Conservation (phyloP, 139 green algal species). For the Pycnococcus provasolii region DNA sequence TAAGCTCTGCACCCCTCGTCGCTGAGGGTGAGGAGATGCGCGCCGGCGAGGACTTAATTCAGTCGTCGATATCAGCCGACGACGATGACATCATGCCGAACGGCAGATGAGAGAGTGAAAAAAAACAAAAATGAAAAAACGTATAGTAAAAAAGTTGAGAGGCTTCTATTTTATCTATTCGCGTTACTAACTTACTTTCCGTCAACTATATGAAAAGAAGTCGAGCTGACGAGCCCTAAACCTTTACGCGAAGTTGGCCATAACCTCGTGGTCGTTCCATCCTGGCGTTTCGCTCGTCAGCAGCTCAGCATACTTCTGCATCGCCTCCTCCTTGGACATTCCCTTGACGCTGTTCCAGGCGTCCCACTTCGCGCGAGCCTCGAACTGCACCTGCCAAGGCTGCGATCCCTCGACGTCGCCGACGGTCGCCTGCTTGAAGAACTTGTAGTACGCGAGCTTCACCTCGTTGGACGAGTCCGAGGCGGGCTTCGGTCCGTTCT, state of each 20-base stretch:
- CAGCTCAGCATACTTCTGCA: constrained; percentile 58
- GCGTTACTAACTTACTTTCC: too few species aligned
- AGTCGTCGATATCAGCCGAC: too few species aligned
- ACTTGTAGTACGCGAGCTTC: constrained; percentile 51
- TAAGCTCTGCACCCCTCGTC: too few species aligned
- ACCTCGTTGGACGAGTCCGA: constrained; percentile 35
- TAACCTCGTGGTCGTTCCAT: constrained; percentile 45
- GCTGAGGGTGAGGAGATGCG: too few species aligned
- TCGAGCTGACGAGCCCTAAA: too few species aligned
- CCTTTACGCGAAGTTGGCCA: constrained; percentile 31
- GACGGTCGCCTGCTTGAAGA: constrained; percentile 57
- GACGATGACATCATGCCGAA: too few species aligned
- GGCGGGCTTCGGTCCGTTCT: constrained; percentile 44
- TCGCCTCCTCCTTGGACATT: constrained; percentile 56
- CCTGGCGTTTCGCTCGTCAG: constrained; percentile 37
- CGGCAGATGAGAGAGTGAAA: too few species aligned
- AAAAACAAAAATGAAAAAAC: too few species aligned
- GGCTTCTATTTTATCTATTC: too few species aligned
- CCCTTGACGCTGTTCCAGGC: constrained; percentile 58
- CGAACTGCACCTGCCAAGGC: constrained; percentile 49
- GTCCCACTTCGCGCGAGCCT: constrained; percentile 57
- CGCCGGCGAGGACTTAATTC: too few species aligned
- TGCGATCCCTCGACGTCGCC: constrained; percentile 44
- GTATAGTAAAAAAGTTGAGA: too few species aligned
- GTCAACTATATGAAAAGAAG: too few species aligned